Percentiles rank a stretch among this genome's conserved stretches.
phyloP scores from a whole-genome alignment of 768 basidiomycete genomes.

The Saitozyma podzolica region DNA sequence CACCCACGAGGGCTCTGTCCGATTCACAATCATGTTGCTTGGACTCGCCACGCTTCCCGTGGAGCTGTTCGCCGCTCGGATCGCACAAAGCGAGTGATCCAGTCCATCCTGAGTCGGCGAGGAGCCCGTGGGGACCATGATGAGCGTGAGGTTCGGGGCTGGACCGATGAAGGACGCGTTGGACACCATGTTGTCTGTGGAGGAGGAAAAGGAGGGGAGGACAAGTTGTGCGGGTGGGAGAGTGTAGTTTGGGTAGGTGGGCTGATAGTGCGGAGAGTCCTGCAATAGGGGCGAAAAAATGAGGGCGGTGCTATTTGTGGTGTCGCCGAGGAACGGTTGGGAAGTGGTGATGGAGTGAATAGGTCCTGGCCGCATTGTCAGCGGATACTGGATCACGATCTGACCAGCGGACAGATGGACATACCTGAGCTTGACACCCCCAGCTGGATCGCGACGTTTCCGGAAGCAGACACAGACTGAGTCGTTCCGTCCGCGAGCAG shows the following conservation, averaged over 20 bases:
- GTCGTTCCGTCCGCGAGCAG: constrained; percentile 16
- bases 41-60: constrained; percentile 23
- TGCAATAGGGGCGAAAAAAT: constrained; percentile 46
- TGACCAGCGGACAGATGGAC: constrained; percentile 4
- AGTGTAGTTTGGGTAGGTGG: constrained; percentile 52
- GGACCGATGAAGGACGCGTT: constrained; percentile 5
- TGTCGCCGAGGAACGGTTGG: constrained; percentile 45
- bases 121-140: constrained; percentile 41
- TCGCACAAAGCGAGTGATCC: constrained; percentile 36
- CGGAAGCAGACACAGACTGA: constrained; percentile 12
- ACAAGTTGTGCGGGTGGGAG: constrained; percentile 38
- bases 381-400: not conserved
- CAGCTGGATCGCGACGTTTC: constrained; percentile 41
- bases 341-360: constrained; percentile 25
- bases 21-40: constrained; percentile 17
- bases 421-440: constrained; percentile 33
- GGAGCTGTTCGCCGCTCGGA: constrained; percentile 19
- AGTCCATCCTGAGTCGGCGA: constrained; percentile 35
- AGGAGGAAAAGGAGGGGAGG: constrained; percentile 2
- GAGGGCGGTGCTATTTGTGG: constrained; percentile 41
- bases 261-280: constrained; percentile 20
- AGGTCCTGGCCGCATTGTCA: constrained; percentile 24
- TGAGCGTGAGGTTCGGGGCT: constrained; percentile 29
- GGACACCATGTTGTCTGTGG: not conserved
- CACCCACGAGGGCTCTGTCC: constrained; percentile 23